Percentiles rank a stretch among this genome's conserved stretches.
Conservation (phyloP, 805 yeast genomes). For the Candida patagonica region DNA sequence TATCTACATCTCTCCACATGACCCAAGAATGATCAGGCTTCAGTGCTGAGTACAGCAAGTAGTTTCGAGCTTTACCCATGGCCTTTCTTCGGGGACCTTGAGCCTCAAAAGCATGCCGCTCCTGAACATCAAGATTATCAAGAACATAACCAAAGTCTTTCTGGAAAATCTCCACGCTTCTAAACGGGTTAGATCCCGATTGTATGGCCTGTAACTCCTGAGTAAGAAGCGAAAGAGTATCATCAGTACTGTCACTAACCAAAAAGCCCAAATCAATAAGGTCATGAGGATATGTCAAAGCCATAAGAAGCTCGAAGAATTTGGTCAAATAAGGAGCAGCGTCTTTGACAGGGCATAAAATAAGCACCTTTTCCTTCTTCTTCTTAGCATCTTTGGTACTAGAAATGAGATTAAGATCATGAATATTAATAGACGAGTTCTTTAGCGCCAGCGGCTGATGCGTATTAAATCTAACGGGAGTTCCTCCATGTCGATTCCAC, state of each 20-base stretch:
- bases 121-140: conserved; percentile 67
- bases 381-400: conserved; percentile 14
- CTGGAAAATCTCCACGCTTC: conserved; percentile 74
- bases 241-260: conserved; percentile 74
- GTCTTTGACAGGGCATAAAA: conserved; percentile 69
- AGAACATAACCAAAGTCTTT: conserved; percentile 85
- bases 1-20: conserved; percentile 88
- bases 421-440: conserved; percentile 7
- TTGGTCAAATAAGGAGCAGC: conserved; percentile 72
- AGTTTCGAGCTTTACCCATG: conserved; percentile 84
- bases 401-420: conserved; percentile 16
- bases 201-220: conserved; percentile 63
- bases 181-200: conserved; percentile 51
- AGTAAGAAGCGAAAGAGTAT: conserved; percentile 61
- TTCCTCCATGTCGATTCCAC: conserved; percentile 16
- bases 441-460: conserved; percentile 9
- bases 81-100: conserved; percentile 82
- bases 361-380: conserved; percentile 51
- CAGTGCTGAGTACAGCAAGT: conserved; percentile 70
- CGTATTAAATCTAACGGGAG: conserved; percentile 17
- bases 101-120: conserved; percentile 80
- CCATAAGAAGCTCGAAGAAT: conserved; percentile 80
- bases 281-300: conserved; percentile 73
- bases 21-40: conserved; percentile 85
- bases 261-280: conserved; percentile 65